These are phyloP conservation scores for Peribolospora baueri DNA, from an alignment of 768 basidiomycete genomes.

Conservation along the genomic window DNA sequence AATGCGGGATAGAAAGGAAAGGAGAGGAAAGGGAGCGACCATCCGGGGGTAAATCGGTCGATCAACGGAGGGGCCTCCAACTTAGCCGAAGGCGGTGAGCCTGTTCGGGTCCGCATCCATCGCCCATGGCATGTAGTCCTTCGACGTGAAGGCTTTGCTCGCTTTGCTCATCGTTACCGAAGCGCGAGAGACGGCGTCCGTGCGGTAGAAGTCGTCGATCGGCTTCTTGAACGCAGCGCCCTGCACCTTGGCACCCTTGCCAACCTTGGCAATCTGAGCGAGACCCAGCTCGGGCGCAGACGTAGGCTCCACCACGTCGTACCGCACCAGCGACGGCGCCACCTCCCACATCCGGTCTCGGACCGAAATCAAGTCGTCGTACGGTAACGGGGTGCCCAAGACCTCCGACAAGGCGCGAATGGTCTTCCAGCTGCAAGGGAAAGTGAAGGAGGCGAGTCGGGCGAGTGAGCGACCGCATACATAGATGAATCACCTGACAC, in stretches of 20 bases:
- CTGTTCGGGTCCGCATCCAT: no score
- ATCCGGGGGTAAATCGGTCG: no score
- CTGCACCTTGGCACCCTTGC: constrained; percentile 33
- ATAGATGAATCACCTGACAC: no score
- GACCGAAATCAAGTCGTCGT: constrained; percentile 59
- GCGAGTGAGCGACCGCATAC: no score
- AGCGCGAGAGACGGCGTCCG: constrained; percentile 82
- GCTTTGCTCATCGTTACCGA: constrained; percentile 15
- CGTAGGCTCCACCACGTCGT: constrained; percentile 54
- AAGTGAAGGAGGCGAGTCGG: neutral
- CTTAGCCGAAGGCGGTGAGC: no score
- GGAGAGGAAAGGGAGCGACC: no score
- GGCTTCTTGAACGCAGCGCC: constrained; percentile 47
- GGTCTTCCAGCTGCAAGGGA: constrained; percentile 19
- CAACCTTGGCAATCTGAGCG: constrained; percentile 30
- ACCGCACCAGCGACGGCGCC: constrained; percentile 64
- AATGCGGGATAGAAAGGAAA: no score
- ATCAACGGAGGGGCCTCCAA: no score
- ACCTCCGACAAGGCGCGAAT: constrained; percentile 62
- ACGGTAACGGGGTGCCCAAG: constrained; percentile 45
- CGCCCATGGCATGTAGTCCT: no score
- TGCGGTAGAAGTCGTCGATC: constrained; percentile 82
- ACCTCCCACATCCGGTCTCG: constrained; percentile 94
- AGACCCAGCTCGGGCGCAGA: constrained; percentile 48
- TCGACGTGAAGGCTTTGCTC: no score